Percentiles rank a stretch among this genome's conserved stretches.
Evolutionary conservation across 257 asterid species (phyloP).

Genomic region (Petunia axillaris): DNA sequence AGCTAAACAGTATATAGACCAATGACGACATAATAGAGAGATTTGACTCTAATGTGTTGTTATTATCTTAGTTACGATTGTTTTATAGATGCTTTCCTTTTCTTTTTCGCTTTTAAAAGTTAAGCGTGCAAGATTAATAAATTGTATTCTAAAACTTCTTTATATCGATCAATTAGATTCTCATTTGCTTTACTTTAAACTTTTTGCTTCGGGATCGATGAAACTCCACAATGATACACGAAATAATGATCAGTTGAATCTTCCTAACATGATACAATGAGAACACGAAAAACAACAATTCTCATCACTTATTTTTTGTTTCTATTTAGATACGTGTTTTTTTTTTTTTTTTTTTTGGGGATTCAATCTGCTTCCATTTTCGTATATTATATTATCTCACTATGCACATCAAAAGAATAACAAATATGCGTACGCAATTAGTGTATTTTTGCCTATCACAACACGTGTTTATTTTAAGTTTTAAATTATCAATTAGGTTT

Average conservation of each 20-base stretch:
- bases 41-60: not conserved
- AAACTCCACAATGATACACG: not conserved
- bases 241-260: not conserved
- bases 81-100: not conserved
- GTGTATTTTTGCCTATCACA: not conserved
- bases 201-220: not conserved
- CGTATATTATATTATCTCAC: no score
- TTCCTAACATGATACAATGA: not conserved
- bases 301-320: not conserved
- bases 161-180: slow-evolving; percentile 14
- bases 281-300: not conserved
- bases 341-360: not conserved
- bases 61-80: no score
- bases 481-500: not conserved
- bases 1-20: no score
- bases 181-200: not conserved
- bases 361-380: no score
- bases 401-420: no score
- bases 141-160: not conserved
- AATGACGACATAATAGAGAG: not conserved
- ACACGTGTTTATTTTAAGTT: not conserved
- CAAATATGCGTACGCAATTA: not conserved
- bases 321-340: not conserved
- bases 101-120: not conserved
- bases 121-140: not conserved